Evolutionary conservation across 345 rosid species (phyloP).

Genomic region (Dimocarpus longan): DNA sequence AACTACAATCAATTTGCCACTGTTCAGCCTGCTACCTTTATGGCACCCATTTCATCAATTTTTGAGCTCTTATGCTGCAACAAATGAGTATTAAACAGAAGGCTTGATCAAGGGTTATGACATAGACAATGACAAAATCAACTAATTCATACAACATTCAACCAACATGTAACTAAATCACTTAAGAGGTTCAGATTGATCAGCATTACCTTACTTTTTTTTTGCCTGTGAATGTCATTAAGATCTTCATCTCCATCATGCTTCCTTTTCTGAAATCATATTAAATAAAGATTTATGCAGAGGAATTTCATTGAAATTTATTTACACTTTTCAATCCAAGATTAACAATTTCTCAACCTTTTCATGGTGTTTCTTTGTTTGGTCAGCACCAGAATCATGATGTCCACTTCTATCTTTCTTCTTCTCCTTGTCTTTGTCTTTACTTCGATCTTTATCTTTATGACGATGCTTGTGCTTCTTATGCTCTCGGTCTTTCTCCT

Average conservation of each 20-base stretch:
- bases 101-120: slow-evolving; percentile 13
- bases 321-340: slow-evolving; percentile 12
- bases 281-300: slow-evolving; percentile 10
- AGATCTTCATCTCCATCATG: slow-evolving; percentile 93
- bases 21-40: slow-evolving; percentile 83
- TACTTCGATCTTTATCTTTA: slow-evolving; percentile 74
- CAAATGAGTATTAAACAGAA: slow-evolving; percentile 2
- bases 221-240: slow-evolving; percentile 79
- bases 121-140: not conserved
- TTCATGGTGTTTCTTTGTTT: slow-evolving; percentile 80
- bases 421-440: slow-evolving; percentile 81
- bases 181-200: not conserved
- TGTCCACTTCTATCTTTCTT: slow-evolving; percentile 79
- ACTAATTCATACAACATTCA: slow-evolving; percentile 9
- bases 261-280: slow-evolving; percentile 83
- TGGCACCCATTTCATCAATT: slow-evolving; percentile 85
- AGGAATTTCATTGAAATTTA: slow-evolving; percentile 7
- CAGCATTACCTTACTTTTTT: slow-evolving; percentile 85
- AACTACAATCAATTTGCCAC: slow-evolving; percentile 31
- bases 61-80: slow-evolving; percentile 90
- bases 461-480: slow-evolving; percentile 89
- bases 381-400: slow-evolving; percentile 79
- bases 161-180: not conserved
- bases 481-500: slow-evolving; percentile 88
- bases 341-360: slow-evolving; percentile 55